Base-by-base conservation (phyloP, 495 filamentous ascomycete species). In the Clavariopsis aquatica region DNA sequence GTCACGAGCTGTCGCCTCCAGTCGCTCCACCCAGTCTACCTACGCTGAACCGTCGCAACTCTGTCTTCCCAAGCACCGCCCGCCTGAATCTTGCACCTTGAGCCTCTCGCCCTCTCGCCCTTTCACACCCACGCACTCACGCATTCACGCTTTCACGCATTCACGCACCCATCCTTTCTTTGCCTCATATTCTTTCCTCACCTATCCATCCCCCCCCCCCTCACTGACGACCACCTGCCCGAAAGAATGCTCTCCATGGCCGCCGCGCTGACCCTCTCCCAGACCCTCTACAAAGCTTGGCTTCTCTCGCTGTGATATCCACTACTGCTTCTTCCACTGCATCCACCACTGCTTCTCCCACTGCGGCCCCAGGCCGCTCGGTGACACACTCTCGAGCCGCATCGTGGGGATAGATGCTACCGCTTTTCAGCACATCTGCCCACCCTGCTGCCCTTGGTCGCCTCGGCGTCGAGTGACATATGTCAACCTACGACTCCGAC, bases 401-500 rank as follows among this genome's bases (percentile, higher is more conserved):
- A 36, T 58, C 31, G 62, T 49, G 64, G 49, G 57, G 62, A 46
- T 55, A 59, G 62, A 57, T 53, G 31, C 17, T 54, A 19, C 54
- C 47, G 28, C 49, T 52, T 57, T 38, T 49, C 41, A 51, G 26
- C 45, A 52, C 55, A n/a, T 49, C 29, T 55, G 49, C 26, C 54
- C 51, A 22, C 24, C 36, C n/a, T 54, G 56, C 66, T 60, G 56
- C 54, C 46, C 34, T 57, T 45, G 22, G 22, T 53, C 64, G 58
- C 66, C 59, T 61, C 65, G 45, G 27, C 55, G 41, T 51, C 55
- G 63, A 53, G 49, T 54, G 62, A 64, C 54, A 61, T 56, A 62
- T 71, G 68, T 66, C 68, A 27, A 57, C 61, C 49, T 73, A 71
- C 71, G 69, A 70, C 49, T 58, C 49, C 22, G 69, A 73, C 69